Base-by-base conservation (phyloP, 2,329 filamentous ascomycete species). In the Trichoderma brevicompactum region DNA sequence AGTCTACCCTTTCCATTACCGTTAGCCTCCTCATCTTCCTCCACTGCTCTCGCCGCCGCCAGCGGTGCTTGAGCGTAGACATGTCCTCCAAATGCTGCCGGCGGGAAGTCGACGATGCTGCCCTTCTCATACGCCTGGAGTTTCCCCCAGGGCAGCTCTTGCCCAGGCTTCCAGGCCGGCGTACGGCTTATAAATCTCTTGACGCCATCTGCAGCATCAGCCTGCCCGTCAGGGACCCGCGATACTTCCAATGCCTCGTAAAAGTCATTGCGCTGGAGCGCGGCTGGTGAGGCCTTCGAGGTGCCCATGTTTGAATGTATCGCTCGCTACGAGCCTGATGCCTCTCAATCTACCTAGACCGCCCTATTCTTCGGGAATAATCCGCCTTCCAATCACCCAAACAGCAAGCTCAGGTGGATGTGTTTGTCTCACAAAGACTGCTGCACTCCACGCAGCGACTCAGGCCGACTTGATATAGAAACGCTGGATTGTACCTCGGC, bases 41-140 rank as follows among this genome's bases (percentile, higher is more conserved):
- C 75, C 7, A 76, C 71, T 4, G 73, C 70, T 48, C 74, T 71
- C 0, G 78, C 68, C 2, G 77, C 78, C 8, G 77, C 78, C 7
- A 79, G 68, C 7, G 78, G 69, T 13, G 78, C 74, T 65, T 78
- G 75, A 3, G 73, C 73, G 64, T 77, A 80, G 36, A 79, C 78
- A 28, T 76, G 74, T 5, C 77, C 78, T 6, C 78, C 78, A 52
- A 74, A 80, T 0, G 74, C 40, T 8, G 38, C 36, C 0, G 40
- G 40, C 2, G 28, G 13, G 6, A 46, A 63, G 13, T 54, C 60
- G 12, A 36, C 28, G 4, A 23, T 44, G 23, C 15, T 34, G 28
- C 48, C 59, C n/a, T 62, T 53, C 5, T 19, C n/a, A 3, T 44
- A 28, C 2, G 62, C 32, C 3, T 61, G 0, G 2, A 71, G 5